phyloP scores from a whole-genome alignment of 352 stramenopile genomes.

The Pythium biforme region DNA sequence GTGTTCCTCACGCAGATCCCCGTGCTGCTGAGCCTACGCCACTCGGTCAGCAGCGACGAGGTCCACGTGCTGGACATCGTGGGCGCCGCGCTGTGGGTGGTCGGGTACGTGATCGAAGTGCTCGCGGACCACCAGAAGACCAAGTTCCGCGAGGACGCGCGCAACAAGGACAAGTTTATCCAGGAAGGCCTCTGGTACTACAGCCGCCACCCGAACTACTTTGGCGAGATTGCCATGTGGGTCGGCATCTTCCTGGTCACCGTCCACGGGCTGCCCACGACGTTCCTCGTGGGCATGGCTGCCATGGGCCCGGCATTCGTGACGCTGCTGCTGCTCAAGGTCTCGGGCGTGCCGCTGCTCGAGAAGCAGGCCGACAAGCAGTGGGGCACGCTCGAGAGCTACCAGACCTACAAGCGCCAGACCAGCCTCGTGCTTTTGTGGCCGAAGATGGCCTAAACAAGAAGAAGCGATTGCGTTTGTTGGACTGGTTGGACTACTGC shows the following conservation, averaged over 20 bases:
- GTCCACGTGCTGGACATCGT: conserved; percentile 43
- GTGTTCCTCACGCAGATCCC: conserved; percentile 72
- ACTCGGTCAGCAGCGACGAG: conserved; percentile 25
- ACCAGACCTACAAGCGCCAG: conserved; percentile 76
- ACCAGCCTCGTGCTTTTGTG: conserved; percentile 64
- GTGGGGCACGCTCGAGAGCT: conserved; percentile 60
- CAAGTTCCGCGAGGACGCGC: conserved; percentile 55
- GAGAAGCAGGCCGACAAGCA: conserved; percentile 73
- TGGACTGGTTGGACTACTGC: no score
- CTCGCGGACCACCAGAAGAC: conserved; percentile 83
- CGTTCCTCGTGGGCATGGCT: conserved; percentile 35
- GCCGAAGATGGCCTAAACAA: conserved; percentile 19
- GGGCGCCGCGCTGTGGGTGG: conserved; percentile 50
- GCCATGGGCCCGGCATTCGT: conserved; percentile 69
- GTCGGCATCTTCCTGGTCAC: conserved; percentile 53
- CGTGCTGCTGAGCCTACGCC: conserved; percentile 52
- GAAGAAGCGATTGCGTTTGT: no score
- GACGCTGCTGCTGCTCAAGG: conserved; percentile 59
- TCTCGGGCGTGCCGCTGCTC: conserved; percentile 75
- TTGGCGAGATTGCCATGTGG: conserved; percentile 92
- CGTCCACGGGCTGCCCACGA: conserved; percentile 42
- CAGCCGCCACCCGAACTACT: conserved; percentile 93
- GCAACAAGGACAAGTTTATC: conserved; percentile 83
- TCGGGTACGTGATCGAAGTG: conserved; percentile 76
- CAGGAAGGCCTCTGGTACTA: conserved; percentile 81